Percentiles rank a stretch among this genome's conserved stretches.
Conservation (phyloP, 2,329 filamentous ascomycete genomes). For the Diaporthe destruens region DNA sequence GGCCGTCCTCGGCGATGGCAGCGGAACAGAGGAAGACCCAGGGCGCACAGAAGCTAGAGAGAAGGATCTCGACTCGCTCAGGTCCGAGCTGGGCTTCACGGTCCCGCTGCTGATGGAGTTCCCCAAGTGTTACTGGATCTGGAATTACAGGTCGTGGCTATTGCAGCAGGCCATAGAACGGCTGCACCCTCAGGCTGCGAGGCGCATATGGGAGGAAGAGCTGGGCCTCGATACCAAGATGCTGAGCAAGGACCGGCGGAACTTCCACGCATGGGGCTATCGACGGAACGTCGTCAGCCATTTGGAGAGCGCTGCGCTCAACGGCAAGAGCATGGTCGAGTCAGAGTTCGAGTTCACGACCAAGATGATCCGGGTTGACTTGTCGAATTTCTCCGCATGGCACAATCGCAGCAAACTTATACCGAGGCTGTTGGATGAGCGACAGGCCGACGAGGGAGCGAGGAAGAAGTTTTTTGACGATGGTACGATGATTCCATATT, state of each 20-base stretch:
- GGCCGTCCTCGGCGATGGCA: slow-evolving; percentile 3
- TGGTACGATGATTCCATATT: slow-evolving; percentile 59
- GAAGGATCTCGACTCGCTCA: slow-evolving; percentile 66
- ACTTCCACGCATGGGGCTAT: slow-evolving; percentile 98
- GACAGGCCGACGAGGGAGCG: slow-evolving; percentile 71
- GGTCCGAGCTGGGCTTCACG: slow-evolving; percentile 83
- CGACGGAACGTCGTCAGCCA: slow-evolving; percentile 81
- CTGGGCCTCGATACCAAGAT: slow-evolving; percentile 87
- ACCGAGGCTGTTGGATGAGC: slow-evolving; percentile 78
- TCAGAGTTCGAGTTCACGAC: slow-evolving; percentile 91
- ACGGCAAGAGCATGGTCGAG: slow-evolving; percentile 76
- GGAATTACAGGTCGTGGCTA: slow-evolving; percentile 94
- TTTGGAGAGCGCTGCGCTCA: slow-evolving; percentile 72
- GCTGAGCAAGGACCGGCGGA: slow-evolving; percentile 86
- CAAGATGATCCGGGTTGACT: slow-evolving; percentile 84
- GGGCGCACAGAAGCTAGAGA: slow-evolving; percentile 41
- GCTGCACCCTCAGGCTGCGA: slow-evolving; percentile 68
- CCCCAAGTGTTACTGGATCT: slow-evolving; percentile 99
- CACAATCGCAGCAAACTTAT: slow-evolving; percentile 91
- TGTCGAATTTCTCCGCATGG: slow-evolving; percentile 98
- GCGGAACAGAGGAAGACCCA: slow-evolving; percentile 26
- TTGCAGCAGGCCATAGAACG: slow-evolving; percentile 77
- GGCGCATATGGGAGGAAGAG: slow-evolving; percentile 85
- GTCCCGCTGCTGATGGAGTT: slow-evolving; percentile 86
- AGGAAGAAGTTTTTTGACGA: slow-evolving; percentile 79